Base-by-base conservation (phyloP, 352 stramenopile genomes). In the Phytophthora palmivora region DNA sequence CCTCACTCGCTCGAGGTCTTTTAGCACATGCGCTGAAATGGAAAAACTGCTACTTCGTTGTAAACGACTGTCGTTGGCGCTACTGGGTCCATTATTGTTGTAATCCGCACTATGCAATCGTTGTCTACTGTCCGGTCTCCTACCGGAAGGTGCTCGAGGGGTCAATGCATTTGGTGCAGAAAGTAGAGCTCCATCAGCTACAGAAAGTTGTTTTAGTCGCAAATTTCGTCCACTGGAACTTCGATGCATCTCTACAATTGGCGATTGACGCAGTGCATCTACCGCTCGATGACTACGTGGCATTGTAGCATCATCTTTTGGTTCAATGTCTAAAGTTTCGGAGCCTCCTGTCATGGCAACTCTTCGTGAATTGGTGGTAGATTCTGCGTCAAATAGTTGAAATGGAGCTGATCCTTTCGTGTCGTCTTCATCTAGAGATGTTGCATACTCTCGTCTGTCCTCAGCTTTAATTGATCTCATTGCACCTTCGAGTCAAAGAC, bases 11-110 rank as follows among this genome's bases (percentile, higher is more conserved):
- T 79, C 79, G 10, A 88, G 55, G 16, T 88, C 73, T 43, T 84
- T 76, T 30, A 88, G 47, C 1, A 68, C 72, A 42, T 76, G 69
- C 22, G 79, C 72, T 3, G 78, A 81, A 51, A 90, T 86, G 15
- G 77, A 82, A 43, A 88, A 90, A 39, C 81, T 90, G 47, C 73
- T 84, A n/a, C 81, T 76, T 36, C 78, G 66, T 19, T 88, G 52
- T 45, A 71, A 48, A 15, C 41, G 16, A 21, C 18, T 74, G 30
- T 86, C 58, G 10, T 54, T 67, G 33, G 53, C 47, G 8, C 30
- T 55, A 21, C 4, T 43, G 8, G 48, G 16, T 26, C 18, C 47
- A 4, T 43, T 70, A 42, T 30, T 70, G n/a, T n/a, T n/a, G 39
- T 70, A 52, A 15, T 75, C 46, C 9, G 41, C 43, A 16, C 58